Conservation (phyloP, 139 green algal species). For the Raphidocelis subcapitata region DNA sequence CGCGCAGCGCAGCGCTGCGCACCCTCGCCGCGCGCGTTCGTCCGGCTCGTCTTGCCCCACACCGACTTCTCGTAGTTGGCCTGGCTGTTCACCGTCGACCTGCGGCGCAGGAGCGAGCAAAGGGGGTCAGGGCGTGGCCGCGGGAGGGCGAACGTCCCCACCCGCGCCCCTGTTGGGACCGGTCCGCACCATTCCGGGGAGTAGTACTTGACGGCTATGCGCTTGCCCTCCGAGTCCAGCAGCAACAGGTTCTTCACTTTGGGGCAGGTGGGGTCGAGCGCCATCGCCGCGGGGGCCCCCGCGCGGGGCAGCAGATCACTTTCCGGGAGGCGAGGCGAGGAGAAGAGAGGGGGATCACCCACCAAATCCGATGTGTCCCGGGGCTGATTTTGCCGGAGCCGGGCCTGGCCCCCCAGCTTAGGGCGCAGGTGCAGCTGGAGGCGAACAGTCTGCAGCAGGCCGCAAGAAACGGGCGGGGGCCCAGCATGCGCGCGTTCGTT, state of each 20-base stretch:
- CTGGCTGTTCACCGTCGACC: conserved; percentile 79
- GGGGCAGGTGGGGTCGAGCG: conserved; percentile 63
- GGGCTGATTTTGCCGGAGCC: too few relatives aligned
- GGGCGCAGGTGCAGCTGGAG: too few relatives aligned
- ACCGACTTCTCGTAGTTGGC: conserved; percentile 92
- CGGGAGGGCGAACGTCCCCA: too few relatives aligned
- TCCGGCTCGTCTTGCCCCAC: conserved; percentile 90
- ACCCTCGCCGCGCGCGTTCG: conserved; percentile 93
- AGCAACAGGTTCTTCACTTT: conserved; percentile 91
- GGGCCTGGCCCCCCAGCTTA: too few relatives aligned
- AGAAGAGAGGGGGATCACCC: too few relatives aligned
- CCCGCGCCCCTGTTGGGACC: neutral
- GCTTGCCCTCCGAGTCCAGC: conserved; percentile 95
- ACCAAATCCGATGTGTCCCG: too few relatives aligned
- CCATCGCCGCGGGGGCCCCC: too few relatives aligned
- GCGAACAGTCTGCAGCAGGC: too few relatives aligned
- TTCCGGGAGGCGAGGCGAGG: too few relatives aligned
- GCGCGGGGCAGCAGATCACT: too few relatives aligned
- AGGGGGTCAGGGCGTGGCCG: neutral
- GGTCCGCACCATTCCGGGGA: conserved; percentile 77
- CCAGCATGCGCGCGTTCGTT: too few relatives aligned
- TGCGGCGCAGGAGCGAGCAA: conserved; percentile 32
- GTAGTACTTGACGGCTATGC: conserved; percentile 99
- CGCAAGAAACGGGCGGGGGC: too few relatives aligned
- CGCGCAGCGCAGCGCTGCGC: neutral